phyloP scores from a whole-genome alignment of 2,329 filamentous ascomycete species.

The Ophiocordyceps polyrhachis-furcata region DNA sequence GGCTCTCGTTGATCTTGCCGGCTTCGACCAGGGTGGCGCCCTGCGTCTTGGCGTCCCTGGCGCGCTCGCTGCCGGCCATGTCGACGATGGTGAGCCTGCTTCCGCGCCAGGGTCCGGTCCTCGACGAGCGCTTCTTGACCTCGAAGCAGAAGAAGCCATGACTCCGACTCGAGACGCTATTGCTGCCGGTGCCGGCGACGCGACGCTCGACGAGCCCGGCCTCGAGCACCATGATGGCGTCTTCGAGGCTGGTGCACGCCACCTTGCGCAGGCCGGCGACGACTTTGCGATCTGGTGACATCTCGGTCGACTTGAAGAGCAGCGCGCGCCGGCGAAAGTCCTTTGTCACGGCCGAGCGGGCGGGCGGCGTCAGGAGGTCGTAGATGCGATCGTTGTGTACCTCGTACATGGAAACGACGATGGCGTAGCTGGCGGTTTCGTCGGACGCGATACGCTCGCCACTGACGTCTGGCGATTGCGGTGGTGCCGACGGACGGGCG shows the following conservation, averaged over 20 bases:
- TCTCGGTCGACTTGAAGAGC: constrained; percentile 81
- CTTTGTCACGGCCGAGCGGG: constrained; percentile 42
- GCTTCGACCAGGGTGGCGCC: constrained; percentile 86
- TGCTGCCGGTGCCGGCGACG: constrained; percentile 80
- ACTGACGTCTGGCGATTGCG: constrained; percentile 57
- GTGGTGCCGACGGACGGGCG: constrained; percentile 50
- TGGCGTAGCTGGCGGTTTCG: constrained; percentile 58
- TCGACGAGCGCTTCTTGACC: constrained; percentile 56
- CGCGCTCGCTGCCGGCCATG: constrained; percentile 81
- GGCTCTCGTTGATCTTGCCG: constrained; percentile 92
- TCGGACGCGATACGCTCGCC: constrained; percentile 41
- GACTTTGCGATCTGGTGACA: constrained; percentile 77
- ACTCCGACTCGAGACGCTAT: constrained; percentile 78
- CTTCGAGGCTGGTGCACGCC: constrained; percentile 61
- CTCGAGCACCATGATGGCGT: constrained; percentile 79
- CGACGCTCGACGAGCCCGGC: constrained; percentile 72
- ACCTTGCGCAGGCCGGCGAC: constrained; percentile 85
- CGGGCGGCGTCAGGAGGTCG: constrained; percentile 58
- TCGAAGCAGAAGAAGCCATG: constrained; percentile 96
- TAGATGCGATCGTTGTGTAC: constrained; percentile 98
- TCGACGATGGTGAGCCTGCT: constrained; percentile 79
- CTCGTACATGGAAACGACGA: constrained; percentile 95
- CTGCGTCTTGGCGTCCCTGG: constrained; percentile 81
- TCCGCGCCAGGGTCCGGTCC: constrained; percentile 46
- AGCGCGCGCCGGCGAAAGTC: constrained; percentile 60